A percentile compares a stretch with the other conserved stretches of the same genome.
phyloP scores from a whole-genome alignment of 148 eudicot species.

The Simmondsia chinensis region DNA sequence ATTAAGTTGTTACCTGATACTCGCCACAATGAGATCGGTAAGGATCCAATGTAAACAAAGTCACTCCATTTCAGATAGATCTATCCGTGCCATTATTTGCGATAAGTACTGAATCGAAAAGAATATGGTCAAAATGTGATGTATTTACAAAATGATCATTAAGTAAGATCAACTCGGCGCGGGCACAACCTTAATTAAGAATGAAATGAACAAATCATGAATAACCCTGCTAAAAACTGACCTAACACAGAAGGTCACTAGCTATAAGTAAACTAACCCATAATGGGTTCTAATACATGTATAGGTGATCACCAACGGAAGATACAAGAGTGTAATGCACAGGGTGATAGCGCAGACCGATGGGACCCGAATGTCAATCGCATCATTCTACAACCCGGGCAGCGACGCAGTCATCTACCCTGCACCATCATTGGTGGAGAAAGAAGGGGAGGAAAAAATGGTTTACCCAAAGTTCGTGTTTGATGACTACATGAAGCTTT shows the following conservation, averaged over 20 bases:
- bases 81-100: too few relatives aligned
- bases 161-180: too few relatives aligned
- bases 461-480: conserved; percentile 44
- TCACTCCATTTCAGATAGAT: too few relatives aligned
- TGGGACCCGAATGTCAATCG: conserved; percentile 42
- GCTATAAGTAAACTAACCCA: not conserved
- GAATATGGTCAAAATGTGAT: too few relatives aligned
- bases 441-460: conserved; percentile 19
- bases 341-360: conserved; percentile 41
- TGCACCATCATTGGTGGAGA: conserved; percentile 27
- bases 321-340: conserved; percentile 43
- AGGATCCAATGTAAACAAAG: too few relatives aligned
- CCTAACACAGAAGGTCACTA: not conserved
- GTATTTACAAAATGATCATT: too few relatives aligned
- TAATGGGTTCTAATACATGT: not conserved
- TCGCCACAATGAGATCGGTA: too few relatives aligned
- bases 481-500: conserved; percentile 50
- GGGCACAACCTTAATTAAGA: too few relatives aligned
- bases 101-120: too few relatives aligned
- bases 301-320: conserved; percentile 54
- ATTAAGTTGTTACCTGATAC: too few relatives aligned
- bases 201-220: too few relatives aligned
- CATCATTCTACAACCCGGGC: conserved; percentile 53
- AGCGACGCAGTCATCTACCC: conserved; percentile 48
- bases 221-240: not conserved